Percentiles rank a stretch among this genome's conserved stretches.
phyloP scores from a whole-genome alignment of 1,284 basidiomycete genomes.

The Dichomitus squalens region DNA sequence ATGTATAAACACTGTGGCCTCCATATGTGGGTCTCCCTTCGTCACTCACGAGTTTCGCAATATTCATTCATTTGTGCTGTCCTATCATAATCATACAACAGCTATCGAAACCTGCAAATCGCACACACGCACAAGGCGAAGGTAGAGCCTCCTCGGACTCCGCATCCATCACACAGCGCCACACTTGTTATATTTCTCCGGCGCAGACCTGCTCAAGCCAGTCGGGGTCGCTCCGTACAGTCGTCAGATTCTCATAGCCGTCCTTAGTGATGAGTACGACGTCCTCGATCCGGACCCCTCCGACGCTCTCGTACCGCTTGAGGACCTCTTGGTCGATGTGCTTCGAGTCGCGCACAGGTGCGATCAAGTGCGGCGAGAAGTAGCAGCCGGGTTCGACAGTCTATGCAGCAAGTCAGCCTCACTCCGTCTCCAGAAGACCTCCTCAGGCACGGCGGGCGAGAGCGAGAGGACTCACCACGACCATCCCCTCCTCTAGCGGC shows the following conservation, averaged over 20 bases:
- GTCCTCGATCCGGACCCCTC: constrained; percentile 91
- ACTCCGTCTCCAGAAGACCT: neutral
- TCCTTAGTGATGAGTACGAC: constrained; percentile 73
- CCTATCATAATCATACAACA: no score
- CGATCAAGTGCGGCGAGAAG: constrained; percentile 79
- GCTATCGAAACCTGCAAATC: no score
- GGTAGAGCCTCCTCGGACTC: no score
- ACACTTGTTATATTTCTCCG: no score
- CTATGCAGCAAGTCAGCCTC: constrained; percentile 7
- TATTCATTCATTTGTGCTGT: no score
- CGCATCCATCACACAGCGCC: no score
- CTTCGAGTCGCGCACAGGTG: constrained; percentile 65
- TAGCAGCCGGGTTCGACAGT: constrained; percentile 87
- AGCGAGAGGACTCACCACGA: constrained; percentile 58
- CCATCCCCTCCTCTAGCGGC: constrained; percentile 76
- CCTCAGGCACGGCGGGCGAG: neutral
- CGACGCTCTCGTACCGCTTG: constrained; percentile 74
- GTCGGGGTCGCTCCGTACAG: constrained; percentile 73
- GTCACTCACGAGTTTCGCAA: no score
- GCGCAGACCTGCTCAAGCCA: constrained; percentile 83
- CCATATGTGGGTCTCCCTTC: no score
- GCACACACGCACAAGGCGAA: no score
- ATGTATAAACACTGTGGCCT: no score
- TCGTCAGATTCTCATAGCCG: constrained; percentile 79
- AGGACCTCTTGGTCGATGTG: constrained; percentile 76